A percentile compares a stretch with the other conserved stretches of the same genome.
Conservation (phyloP, 2,329 filamentous ascomycete species). For the Aspergillus hiratsukae region DNA sequence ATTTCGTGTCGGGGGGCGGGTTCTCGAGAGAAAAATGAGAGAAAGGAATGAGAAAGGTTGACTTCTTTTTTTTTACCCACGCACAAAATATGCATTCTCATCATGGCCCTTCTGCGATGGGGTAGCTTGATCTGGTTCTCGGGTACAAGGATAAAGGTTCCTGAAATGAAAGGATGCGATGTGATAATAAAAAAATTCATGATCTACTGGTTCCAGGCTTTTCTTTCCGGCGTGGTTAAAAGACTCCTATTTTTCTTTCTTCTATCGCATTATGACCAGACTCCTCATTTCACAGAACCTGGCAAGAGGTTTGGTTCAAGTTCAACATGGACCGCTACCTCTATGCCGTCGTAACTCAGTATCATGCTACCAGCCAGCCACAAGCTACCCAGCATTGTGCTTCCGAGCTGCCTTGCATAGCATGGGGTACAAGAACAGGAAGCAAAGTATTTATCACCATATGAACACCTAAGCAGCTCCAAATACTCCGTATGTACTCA, state of each 20-base stretch:
- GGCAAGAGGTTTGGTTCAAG: background rate
- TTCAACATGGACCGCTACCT: background rate
- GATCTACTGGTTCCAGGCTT: constrained; percentile 18
- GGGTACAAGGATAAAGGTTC: constrained; percentile 4
- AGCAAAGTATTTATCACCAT: background rate
- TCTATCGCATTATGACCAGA: background rate
- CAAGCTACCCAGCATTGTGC: background rate
- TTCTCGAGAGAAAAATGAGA: constrained; percentile 11
- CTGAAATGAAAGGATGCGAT: constrained; percentile 14
- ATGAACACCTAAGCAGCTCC: background rate
- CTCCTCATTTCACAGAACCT: background rate
- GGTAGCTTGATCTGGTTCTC: constrained; percentile 6
- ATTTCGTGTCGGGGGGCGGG: background rate
- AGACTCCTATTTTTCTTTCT: constrained; percentile 5
- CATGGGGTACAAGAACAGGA: background rate
- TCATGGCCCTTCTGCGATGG: constrained; percentile 1
- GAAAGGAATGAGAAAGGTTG: constrained; percentile 9
- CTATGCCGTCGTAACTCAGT: background rate
- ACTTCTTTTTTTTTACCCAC: constrained; percentile 6
- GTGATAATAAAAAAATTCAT: constrained; percentile 23
- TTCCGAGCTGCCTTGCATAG: background rate
- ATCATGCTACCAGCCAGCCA: too few relatives aligned
- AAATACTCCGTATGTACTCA: background rate
- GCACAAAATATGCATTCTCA: background rate
- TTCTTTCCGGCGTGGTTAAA: constrained; percentile 18